phyloP scores from a whole-genome alignment of 2,329 filamentous ascomycete genomes.

The Sarocladiaceae sp. region DNA sequence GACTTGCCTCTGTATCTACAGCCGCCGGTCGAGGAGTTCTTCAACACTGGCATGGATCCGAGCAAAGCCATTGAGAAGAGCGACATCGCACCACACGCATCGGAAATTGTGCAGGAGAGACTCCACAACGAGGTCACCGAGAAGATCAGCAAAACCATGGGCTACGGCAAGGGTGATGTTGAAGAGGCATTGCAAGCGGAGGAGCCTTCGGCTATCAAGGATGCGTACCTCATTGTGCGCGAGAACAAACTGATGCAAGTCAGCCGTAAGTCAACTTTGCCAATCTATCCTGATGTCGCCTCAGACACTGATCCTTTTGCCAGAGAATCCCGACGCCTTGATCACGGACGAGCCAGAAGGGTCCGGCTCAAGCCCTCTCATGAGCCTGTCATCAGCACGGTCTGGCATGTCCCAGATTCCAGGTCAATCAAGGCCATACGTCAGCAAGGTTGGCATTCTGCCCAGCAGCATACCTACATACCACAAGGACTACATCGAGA shows the following conservation, averaged over 20 bases:
- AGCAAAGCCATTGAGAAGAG: conserved; percentile 83
- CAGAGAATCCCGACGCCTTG: conserved; percentile 28
- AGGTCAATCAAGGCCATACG: conserved; percentile 47
- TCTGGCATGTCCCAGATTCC: conserved; percentile 46
- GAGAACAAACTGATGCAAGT: conserved; percentile 97
- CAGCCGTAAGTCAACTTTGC: conserved; percentile 61
- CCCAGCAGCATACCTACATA: conserved; percentile 87
- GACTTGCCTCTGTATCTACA: conserved; percentile 82
- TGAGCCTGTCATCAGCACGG: conserved; percentile 48
- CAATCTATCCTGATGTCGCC: conserved; percentile 16
- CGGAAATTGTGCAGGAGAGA: conserved; percentile 75
- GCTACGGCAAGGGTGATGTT: conserved; percentile 90
- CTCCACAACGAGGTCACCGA: conserved; percentile 88
- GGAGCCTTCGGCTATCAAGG: conserved; percentile 96
- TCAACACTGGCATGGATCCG: conserved; percentile 88
- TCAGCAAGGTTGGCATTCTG: conserved; percentile 85
- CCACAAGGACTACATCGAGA: conserved; percentile 84
- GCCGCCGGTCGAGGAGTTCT: conserved; percentile 83
- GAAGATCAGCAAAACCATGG: conserved; percentile 97
- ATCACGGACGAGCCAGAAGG: conserved; percentile 25
- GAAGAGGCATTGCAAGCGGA: conserved; percentile 87
- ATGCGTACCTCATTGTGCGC: conserved; percentile 94
- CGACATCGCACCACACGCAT: conserved; percentile 72
- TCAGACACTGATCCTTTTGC: conserved; percentile 21
- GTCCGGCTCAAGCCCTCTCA: conserved; percentile 38